These are phyloP conservation scores for Gossypium bickii DNA, from an alignment of 345 rosid species.

Conservation along the genomic window DNA sequence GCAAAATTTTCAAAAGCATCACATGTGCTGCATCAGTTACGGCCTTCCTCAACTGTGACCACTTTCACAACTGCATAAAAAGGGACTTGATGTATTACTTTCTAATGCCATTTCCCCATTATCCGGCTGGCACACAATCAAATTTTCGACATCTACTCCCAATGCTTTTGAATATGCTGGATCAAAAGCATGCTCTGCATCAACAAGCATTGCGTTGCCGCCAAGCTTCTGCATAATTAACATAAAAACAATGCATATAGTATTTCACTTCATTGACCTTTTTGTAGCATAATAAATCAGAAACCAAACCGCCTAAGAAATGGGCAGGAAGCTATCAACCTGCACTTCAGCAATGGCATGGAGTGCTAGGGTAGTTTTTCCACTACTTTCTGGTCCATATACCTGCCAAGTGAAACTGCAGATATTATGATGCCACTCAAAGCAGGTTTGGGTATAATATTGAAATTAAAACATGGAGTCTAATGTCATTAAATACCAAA, in stretches of 20 bases:
- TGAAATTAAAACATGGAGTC: constrained; percentile 1
- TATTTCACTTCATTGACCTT: neutral
- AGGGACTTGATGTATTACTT: constrained; percentile 41
- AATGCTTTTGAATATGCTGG: constrained; percentile 90
- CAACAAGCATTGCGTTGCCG: constrained; percentile 98
- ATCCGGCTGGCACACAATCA: constrained; percentile 93
- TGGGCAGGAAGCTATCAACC: constrained; percentile 36
- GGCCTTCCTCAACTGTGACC: neutral
- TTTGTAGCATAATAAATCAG: neutral
- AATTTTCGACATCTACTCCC: constrained; percentile 87
- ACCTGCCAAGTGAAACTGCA: constrained; percentile 40
- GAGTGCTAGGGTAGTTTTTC: constrained; percentile 93
- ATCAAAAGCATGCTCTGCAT: constrained; percentile 99
- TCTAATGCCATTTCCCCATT: constrained; percentile 94
- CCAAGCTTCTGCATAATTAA: constrained; percentile 67
- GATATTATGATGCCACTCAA: neutral
- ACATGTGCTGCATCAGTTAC: neutral
- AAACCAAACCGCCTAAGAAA: constrained; percentile 13
- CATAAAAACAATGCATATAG: constrained; percentile 12
- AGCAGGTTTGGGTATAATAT: neutral
- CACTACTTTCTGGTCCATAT: constrained; percentile 95
- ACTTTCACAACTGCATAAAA: neutral
- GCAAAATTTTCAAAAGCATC: neutral
- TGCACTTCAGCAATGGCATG: constrained; percentile 99
- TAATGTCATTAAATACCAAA: neutral